Evolutionary conservation across 1,284 basidiomycete species (phyloP).

Genomic region (Trichosporon inkin): DNA sequence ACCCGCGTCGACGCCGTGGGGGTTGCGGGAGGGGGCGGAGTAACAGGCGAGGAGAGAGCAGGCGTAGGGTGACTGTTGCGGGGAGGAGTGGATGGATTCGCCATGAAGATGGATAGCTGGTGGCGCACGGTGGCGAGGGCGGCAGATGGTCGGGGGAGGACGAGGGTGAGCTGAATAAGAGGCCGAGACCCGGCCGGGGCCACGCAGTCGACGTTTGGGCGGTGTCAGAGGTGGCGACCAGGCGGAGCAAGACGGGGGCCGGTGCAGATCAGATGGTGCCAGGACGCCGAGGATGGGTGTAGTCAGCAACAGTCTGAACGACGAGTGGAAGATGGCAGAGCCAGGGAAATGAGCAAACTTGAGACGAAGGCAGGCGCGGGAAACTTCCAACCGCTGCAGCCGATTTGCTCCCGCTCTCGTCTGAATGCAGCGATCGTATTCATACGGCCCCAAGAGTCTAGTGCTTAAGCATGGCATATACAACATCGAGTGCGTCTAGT

Average conservation of each 20-base stretch:
- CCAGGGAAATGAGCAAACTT: constrained; percentile 6
- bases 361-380: constrained; percentile 7
- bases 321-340: not conserved
- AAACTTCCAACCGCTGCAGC: not conserved
- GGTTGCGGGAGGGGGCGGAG: constrained; percentile 27
- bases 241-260: too few species aligned
- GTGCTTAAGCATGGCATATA: too few species aligned
- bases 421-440: not conserved
- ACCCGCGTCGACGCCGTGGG: constrained; percentile 11
- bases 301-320: not conserved
- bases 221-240: not conserved
- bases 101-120: constrained; percentile 15
- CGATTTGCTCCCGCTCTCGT: constrained; percentile 1
- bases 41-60: constrained; percentile 29
- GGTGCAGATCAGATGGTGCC: not conserved
- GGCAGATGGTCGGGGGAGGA: not conserved
- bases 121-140: constrained; percentile 5
- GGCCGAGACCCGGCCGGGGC: not conserved
- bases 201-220: not conserved
- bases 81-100: constrained; percentile 24
- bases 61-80: constrained; percentile 18
- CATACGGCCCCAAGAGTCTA: too few species aligned
- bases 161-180: not conserved
- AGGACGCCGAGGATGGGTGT: not conserved
- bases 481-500: not conserved